Evolutionary conservation across 1,284 basidiomycete genomes (phyloP).

Genomic region (Clitocybe nebularis): DNA sequence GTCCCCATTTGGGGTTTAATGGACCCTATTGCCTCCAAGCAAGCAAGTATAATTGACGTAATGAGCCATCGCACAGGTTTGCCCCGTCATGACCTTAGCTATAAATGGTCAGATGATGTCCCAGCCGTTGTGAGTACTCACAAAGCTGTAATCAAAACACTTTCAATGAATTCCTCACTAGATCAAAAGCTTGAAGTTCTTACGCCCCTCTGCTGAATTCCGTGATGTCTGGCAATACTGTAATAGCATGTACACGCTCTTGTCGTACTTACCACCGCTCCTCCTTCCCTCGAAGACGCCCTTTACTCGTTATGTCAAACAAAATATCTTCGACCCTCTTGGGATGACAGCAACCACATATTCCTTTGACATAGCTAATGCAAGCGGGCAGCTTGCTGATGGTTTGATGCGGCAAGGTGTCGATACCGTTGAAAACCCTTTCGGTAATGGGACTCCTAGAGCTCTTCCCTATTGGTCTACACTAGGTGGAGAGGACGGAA

Average conservation of each 20-base stretch:
- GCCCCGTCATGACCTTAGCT: conserved; percentile 22
- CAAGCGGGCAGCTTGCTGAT: conserved; percentile 24
- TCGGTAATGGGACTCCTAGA: conserved; percentile 8
- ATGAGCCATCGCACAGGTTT: conserved; percentile 26
- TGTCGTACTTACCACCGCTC: conserved; percentile 20
- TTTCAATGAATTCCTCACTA: background rate
- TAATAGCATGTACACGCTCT: conserved; percentile 26
- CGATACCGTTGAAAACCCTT: conserved; percentile 7
- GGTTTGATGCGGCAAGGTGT: conserved; percentile 12
- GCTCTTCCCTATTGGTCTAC: conserved; percentile 9
- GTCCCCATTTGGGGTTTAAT: conserved; percentile 15
- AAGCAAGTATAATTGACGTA: conserved; percentile 21
- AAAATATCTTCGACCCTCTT: conserved; percentile 30
- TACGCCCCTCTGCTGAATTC: conserved; percentile 25
- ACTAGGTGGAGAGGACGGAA: conserved; percentile 10
- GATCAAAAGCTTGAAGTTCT: conserved; percentile 13
- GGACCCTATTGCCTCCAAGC: conserved; percentile 18
- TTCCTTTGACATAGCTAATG: conserved; percentile 22
- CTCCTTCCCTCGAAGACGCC: conserved; percentile 16
- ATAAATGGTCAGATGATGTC: conserved; percentile 16
- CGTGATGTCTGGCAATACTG: conserved; percentile 29
- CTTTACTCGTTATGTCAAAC: conserved; percentile 26
- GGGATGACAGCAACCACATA: conserved; percentile 34
- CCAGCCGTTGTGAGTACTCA: conserved; percentile 14
- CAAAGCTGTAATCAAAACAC: conserved; percentile 6